Evolutionary conservation across 768 basidiomycete species (phyloP), one percentile per base, ranked within the genome.

Genomic region (Ephemerocybe angulata): DNA sequence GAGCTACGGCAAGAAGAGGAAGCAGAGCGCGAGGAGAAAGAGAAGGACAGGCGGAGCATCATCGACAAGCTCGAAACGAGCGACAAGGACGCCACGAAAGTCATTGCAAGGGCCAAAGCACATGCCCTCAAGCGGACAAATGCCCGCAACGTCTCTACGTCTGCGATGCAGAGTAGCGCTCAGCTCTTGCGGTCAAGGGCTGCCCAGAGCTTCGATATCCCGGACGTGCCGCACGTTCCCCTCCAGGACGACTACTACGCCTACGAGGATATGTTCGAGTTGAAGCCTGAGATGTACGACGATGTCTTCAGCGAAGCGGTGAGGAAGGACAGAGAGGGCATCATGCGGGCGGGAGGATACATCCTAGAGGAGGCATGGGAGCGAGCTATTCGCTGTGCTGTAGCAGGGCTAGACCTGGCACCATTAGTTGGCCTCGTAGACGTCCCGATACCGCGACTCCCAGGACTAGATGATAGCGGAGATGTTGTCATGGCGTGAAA

Each of bases 311-410:
- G 88, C 60, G 88, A 89, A 54, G 86, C 86, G 13, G 86, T 92
- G 19, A 74, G 87, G 61, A 80, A 81, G 61, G 90, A 92, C 64
- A 71, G 82, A 54, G 88, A 88, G 57, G 88, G 87, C 13, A 84
- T 87, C 60, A 88, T 88, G 86, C 76, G 86, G 40, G 91, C 84
- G 21, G 93, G 91, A 8, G 93, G 93, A 8, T 95, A 92, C 65
- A 76, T 72, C 58, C 75, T 90, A 3, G 84, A 89, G 57, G 88
- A 94, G 66, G 90, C 87, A 41, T 94, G 92, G 92, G 87, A 88
- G 62, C 77, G 92, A 52, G 90, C 90, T 12, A 65, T 95, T 54
- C 73, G 87, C 54, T 82, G 68, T 59, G 86, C 89, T 4, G 85
- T 93, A 22, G 84, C 85, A 33, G 89, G 82, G 1, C 66, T 94